These are phyloP conservation scores for Ophiostoma novo-ulmi DNA, from an alignment of 2,329 filamentous ascomycete species.

Conservation along the genomic window DNA sequence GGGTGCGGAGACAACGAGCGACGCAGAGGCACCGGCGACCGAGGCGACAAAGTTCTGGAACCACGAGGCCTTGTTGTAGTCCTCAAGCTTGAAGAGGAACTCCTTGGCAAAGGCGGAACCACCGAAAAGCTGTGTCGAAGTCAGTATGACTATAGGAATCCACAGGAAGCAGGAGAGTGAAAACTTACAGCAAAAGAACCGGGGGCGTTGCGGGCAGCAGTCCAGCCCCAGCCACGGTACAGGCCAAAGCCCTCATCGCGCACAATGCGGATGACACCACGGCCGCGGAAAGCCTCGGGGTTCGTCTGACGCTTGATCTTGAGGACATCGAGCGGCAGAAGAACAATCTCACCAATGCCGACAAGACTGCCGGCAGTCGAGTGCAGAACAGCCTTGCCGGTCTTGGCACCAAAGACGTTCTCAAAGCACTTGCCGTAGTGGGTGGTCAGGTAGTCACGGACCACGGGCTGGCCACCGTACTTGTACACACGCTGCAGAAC, in stretches of 20 bases:
- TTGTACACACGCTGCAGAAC: constrained; percentile 95
- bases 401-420: constrained; percentile 86
- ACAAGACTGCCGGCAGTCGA: constrained; percentile 93
- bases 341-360: constrained; percentile 93
- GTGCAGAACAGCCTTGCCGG: constrained; percentile 96
- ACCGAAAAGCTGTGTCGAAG: constrained; percentile 65
- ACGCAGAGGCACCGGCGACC: constrained; percentile 88
- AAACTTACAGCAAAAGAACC: constrained; percentile 70
- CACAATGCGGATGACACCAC: constrained; percentile 84
- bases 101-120: constrained; percentile 97
- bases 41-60: constrained; percentile 96
- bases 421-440: constrained; percentile 84
- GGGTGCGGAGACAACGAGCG: constrained; percentile 91
- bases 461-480: constrained; percentile 94
- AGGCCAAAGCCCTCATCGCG: constrained; percentile 91
- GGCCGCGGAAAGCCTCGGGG: constrained; percentile 92
- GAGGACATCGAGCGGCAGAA: constrained; percentile 90
- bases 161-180: constrained; percentile 27
- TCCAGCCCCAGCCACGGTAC: constrained; percentile 97
- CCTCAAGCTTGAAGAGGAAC: constrained; percentile 79
- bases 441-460: constrained; percentile 76
- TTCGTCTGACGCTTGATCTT: constrained; percentile 99
- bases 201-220: constrained; percentile 90
- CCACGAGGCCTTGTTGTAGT: constrained; percentile 96
- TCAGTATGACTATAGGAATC: background rate